Evolutionary conservation across 1,139 yeast genomes (phyloP).

Genomic region (Pichia sp.): DNA sequence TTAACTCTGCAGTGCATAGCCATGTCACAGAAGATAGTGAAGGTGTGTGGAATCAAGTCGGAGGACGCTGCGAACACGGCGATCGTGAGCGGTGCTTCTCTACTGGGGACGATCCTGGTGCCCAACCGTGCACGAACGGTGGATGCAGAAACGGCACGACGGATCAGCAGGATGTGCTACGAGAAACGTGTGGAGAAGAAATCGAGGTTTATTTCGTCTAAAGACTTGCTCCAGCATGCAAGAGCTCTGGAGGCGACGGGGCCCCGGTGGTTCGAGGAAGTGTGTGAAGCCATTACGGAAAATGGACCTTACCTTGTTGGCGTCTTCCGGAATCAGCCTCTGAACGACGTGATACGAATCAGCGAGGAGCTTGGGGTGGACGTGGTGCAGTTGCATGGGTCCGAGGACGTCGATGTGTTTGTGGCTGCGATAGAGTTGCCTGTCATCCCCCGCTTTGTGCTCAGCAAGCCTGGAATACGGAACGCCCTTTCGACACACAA

Average conservation of each 20-base stretch:
- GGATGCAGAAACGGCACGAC: constrained; percentile 46
- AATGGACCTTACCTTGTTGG: constrained; percentile 80
- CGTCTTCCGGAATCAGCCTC: constrained; percentile 78
- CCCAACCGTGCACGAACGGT: constrained; percentile 78
- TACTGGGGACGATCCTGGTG: constrained; percentile 81
- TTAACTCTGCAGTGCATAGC: background rate
- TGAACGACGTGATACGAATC: constrained; percentile 52
- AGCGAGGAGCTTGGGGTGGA: constrained; percentile 56
- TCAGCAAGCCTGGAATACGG: constrained; percentile 41
- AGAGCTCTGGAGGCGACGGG: constrained; percentile 19
- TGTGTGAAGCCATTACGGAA: constrained; percentile 34
- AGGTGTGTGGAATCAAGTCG: constrained; percentile 78
- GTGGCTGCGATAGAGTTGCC: constrained; percentile 40
- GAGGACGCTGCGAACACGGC: constrained; percentile 68
- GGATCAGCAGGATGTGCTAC: constrained; percentile 42
- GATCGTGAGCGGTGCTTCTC: constrained; percentile 62
- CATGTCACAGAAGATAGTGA: constrained; percentile 40
- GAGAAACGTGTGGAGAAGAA: constrained; percentile 22
- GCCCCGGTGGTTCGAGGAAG: constrained; percentile 37
- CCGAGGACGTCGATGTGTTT: constrained; percentile 61
- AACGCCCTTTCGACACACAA: constrained; percentile 33
- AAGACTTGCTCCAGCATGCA: constrained; percentile 20
- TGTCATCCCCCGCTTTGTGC: constrained; percentile 70
- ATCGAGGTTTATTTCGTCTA: constrained; percentile 21
- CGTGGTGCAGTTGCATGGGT: constrained; percentile 85